phyloP scores from a whole-genome alignment of 495 filamentous ascomycete genomes.

The Penicillium bovifimosum region DNA sequence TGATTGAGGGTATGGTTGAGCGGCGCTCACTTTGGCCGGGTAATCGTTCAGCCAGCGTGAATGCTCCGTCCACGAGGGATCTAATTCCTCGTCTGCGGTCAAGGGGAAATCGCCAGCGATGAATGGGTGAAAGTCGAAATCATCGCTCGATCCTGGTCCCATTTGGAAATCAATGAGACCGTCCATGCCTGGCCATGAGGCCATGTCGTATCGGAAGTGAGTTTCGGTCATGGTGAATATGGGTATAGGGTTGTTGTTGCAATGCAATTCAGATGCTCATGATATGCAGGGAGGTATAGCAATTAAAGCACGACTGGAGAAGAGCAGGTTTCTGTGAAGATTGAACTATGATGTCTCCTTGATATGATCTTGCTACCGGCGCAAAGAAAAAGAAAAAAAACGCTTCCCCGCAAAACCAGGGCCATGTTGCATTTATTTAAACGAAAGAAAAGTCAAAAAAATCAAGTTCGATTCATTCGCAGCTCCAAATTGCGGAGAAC shows the following conservation, averaged over 20 bases:
- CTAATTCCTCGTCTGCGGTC: neutral
- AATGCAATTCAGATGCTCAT: neutral
- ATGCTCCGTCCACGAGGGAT: neutral
- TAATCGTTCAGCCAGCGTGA: neutral
- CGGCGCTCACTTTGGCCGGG: neutral
- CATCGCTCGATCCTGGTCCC: neutral
- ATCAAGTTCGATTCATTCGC: neutral
- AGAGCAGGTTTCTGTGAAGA: neutral
- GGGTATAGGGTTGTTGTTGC: too few relatives aligned
- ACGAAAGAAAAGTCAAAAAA: neutral
- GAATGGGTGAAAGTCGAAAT: neutral
- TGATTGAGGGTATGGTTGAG: slow-evolving; percentile 10
- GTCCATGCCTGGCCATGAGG: neutral
- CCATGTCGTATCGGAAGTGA: neutral
- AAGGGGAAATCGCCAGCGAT: slow-evolving; percentile 2
- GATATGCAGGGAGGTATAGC: neutral
- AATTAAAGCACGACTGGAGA: neutral
- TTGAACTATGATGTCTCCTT: neutral
- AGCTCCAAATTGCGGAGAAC: slow-evolving; percentile 1
- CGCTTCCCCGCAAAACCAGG: slow-evolving; percentile 1
- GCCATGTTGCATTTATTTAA: slow-evolving; percentile 1
- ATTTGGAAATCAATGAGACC: neutral
- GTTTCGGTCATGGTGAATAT: slow-evolving; percentile 1
- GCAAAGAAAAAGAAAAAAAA: neutral
- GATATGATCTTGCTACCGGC: neutral